Percentiles rank a stretch among this genome's conserved stretches.
phyloP scores from a whole-genome alignment of 495 filamentous ascomycete genomes.

The Tetracladium setigerum region DNA sequence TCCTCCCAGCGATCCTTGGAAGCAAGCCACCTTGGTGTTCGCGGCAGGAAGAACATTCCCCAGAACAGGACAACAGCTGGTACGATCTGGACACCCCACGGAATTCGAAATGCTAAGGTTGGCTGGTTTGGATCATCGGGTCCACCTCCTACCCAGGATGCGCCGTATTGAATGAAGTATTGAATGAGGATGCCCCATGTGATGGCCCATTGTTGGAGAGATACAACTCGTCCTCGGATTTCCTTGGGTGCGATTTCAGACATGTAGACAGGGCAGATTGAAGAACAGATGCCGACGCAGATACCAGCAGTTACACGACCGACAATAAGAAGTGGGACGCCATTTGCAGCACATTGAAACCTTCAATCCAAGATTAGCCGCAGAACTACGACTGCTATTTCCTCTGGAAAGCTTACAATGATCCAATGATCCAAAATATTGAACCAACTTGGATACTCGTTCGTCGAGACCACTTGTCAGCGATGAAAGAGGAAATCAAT shows the following conservation, averaged over 20 bases:
- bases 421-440: slow-evolving; percentile 65
- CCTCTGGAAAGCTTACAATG: slow-evolving; percentile 35
- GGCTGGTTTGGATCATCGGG: slow-evolving; percentile 48
- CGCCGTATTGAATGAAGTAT: slow-evolving; percentile 68
- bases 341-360: slow-evolving; percentile 52
- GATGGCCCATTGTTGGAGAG: slow-evolving; percentile 69
- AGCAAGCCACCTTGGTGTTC: slow-evolving; percentile 70
- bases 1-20: slow-evolving; percentile 73
- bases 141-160: slow-evolving; percentile 54
- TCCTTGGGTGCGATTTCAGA: slow-evolving; percentile 73
- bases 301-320: slow-evolving; percentile 67
- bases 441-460: slow-evolving; percentile 62
- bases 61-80: slow-evolving; percentile 57
- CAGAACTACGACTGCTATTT: not conserved
- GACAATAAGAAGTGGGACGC: slow-evolving; percentile 55
- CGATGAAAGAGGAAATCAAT: slow-evolving; percentile 55
- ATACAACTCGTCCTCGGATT: slow-evolving; percentile 70
- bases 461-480: slow-evolving; percentile 61
- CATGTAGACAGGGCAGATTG: slow-evolving; percentile 72
- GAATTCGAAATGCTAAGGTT: slow-evolving; percentile 59
- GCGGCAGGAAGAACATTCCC: slow-evolving; percentile 65
- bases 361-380: slow-evolving; percentile 14
- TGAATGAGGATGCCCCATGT: slow-evolving; percentile 63
- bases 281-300: slow-evolving; percentile 67
- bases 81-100: slow-evolving; percentile 66